phyloP scores from a whole-genome alignment of 768 basidiomycete species.

The Pisolithus sp. region DNA sequence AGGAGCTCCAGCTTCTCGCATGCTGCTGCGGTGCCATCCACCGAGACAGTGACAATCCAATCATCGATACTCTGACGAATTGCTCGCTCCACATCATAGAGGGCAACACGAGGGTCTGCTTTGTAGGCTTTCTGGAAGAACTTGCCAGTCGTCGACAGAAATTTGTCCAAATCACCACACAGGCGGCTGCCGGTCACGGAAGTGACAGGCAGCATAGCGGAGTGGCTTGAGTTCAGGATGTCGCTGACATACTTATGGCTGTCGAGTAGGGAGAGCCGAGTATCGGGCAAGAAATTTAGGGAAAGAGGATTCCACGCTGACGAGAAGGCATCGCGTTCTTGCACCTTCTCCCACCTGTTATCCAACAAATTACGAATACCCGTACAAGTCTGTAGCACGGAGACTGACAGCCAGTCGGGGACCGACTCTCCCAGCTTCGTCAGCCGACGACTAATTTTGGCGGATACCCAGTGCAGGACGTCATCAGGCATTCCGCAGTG shows the following conservation, averaged over 20 bases:
- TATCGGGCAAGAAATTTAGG: constrained; percentile 26
- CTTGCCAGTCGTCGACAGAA: constrained; percentile 7
- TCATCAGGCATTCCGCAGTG: constrained; percentile 21
- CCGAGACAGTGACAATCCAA: constrained; percentile 25
- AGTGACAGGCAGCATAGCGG: not conserved
- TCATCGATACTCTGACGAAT: constrained; percentile 26
- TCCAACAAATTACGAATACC: constrained; percentile 20
- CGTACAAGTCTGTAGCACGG: constrained; percentile 5
- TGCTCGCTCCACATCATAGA: constrained; percentile 34
- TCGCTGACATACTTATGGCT: constrained; percentile 23
- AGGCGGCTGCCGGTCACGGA: not conserved
- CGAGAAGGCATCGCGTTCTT: constrained; percentile 18
- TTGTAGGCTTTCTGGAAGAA: constrained; percentile 8
- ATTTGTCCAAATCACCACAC: constrained; percentile 13
- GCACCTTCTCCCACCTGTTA: constrained; percentile 32
- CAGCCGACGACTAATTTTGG: constrained; percentile 34
- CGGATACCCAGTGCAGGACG: constrained; percentile 29
- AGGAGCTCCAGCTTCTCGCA: constrained; percentile 18
- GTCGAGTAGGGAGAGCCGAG: constrained; percentile 25
- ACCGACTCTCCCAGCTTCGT: constrained; percentile 27
- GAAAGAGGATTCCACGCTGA: constrained; percentile 25
- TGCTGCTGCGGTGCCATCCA: not conserved
- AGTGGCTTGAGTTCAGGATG: constrained; percentile 5
- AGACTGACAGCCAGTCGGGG: constrained; percentile 12
- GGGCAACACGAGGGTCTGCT: constrained; percentile 10